Evolutionary conservation across 179 eudicot species (phyloP), one percentile per base, ranked within the genome.

Genomic region (Silene coronaria): DNA sequence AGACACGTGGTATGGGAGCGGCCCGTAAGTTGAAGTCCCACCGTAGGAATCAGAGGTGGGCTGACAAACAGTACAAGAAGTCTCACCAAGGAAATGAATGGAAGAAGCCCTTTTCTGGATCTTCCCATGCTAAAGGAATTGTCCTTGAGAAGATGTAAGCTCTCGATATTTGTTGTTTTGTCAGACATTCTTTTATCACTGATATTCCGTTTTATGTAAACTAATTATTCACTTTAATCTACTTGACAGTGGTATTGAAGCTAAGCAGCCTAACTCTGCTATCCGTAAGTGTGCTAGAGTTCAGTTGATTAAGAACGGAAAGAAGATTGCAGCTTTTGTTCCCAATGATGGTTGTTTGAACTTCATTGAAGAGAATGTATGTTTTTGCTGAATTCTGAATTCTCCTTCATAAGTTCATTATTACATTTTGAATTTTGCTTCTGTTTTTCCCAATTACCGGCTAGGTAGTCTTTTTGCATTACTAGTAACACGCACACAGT

Each of bases 331-430:
- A 2, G 84, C 84, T 34, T 82, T 82, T 23, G 84, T 82, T 9
- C 84, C 84, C 61, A 82, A 82, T 75, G 84, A 82, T 72, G 84
- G 84, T 78, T 82, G 84, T 61, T 82, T 82, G 79, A 82, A 82
- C 77, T 82, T 78, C 77, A 78, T 82, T 3, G 84, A 82, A 26
- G 84, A 82, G 38, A 82, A 82, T 71, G 84, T 82, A 71, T 71
- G 84, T 75, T 14, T 19, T 12, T 2, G 0, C 48, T 0, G 7
- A 42, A 11, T 0, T 19, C 11, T 16, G 0, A 1, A 10, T 22
- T 23, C 16, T 24, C n/a, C 24, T 21, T 11, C 6, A 1, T 3
- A 2, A 19, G 1, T 11, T 0, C 7, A 16, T 4, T 62, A n/a
- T 11, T 22, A 5, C 63, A 5, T 24, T 0, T 3, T 13, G 12